phyloP scores from a whole-genome alignment of 257 asterid genomes.

The Fraxinus quadrangulata region DNA sequence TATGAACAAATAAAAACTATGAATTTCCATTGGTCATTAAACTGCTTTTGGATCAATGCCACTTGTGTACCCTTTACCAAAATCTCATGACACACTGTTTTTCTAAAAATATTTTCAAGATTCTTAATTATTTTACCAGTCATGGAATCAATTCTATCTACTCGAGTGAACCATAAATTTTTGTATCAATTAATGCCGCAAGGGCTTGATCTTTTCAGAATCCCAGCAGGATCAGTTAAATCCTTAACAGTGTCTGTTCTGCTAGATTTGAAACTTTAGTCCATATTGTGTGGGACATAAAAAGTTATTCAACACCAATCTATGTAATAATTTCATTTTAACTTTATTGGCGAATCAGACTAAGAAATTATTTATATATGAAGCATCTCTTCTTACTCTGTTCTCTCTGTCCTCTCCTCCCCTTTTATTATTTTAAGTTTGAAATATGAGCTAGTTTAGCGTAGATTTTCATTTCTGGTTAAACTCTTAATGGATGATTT shows the following conservation, averaged over 20 bases:
- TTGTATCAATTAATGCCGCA: not conserved
- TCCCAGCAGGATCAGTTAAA: slow-evolving; percentile 3
- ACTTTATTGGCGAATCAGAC: not conserved
- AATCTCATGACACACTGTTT: not conserved
- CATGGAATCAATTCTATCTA: slow-evolving; percentile 13
- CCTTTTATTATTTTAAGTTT: not conserved
- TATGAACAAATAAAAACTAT: slow-evolving; percentile 10
- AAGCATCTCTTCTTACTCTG: not conserved
- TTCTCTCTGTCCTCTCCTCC: not conserved
- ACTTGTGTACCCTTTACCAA: not conserved
- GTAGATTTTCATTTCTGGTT: slow-evolving; percentile 3
- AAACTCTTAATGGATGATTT: slow-evolving; percentile 25
- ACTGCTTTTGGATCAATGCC: slow-evolving; percentile 10
- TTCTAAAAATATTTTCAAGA: not conserved
- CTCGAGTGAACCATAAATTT: slow-evolving; percentile 2
- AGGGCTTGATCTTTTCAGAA: not conserved
- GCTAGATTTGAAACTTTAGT: not conserved
- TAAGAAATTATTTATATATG: not conserved
- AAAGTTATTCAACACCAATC: not conserved
- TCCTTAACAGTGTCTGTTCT: not conserved
- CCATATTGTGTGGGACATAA: not conserved
- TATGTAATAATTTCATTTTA: not conserved
- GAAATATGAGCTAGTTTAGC: not conserved
- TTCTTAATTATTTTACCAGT: not conserved
- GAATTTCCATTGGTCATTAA: slow-evolving; percentile 6